Evolutionary conservation across 352 stramenopile genomes (phyloP).

Genomic region (Pelagophyceae sp.): DNA sequence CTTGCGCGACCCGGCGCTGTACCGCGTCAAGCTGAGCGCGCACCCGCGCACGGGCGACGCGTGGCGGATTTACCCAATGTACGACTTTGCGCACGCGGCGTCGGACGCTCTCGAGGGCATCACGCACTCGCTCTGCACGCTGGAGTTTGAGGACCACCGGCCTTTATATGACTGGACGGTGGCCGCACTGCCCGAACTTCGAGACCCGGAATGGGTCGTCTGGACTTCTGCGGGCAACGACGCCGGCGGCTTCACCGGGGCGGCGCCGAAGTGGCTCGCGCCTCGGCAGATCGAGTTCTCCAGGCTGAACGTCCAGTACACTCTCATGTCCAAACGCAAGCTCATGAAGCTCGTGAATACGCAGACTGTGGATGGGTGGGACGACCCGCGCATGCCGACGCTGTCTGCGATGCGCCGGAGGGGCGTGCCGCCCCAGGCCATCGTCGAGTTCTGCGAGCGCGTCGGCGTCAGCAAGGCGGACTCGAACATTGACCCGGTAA

Average conservation of each 20-base stretch:
- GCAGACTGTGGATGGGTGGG: slow-evolving; percentile 72
- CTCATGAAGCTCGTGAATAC: slow-evolving; percentile 82
- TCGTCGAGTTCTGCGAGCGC: slow-evolving; percentile 62
- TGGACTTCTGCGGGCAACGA: too few relatives aligned
- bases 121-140: slow-evolving; percentile 88
- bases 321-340: slow-evolving; percentile 87
- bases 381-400: slow-evolving; percentile 64
- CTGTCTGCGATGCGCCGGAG: slow-evolving; percentile 68
- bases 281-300: slow-evolving; percentile 91
- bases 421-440: slow-evolving; percentile 50
- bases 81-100: slow-evolving; percentile 91
- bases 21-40: slow-evolving; percentile 85
- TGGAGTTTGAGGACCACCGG: slow-evolving; percentile 90
- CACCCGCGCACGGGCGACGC: slow-evolving; percentile 82
- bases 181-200: slow-evolving; percentile 33
- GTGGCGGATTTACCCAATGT: slow-evolving; percentile 95
- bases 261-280: slow-evolving; percentile 45
- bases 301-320: slow-evolving; percentile 84
- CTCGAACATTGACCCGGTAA: slow-evolving; percentile 58
- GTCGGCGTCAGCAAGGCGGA: slow-evolving; percentile 67
- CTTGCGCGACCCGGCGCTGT: slow-evolving; percentile 87
- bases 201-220: slow-evolving; percentile 53
- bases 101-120: slow-evolving; percentile 85
- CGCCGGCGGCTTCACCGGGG: background rate
- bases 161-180: slow-evolving; percentile 91